Evolutionary conservation across 805 yeast genomes (phyloP).

Genomic region (Yueomyces sinensis): DNA sequence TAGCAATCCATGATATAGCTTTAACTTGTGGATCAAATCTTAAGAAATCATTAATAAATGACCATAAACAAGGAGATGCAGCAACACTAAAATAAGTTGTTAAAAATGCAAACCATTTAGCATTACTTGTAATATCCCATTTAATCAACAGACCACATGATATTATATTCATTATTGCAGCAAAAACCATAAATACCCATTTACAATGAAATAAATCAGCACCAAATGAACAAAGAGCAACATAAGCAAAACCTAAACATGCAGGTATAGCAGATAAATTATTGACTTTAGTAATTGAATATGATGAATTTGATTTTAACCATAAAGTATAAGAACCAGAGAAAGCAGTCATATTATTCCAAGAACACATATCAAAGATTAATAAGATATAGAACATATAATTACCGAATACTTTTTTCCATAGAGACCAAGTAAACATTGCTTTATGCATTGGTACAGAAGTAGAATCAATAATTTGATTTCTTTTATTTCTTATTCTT

Average conservation of each 20-base stretch:
- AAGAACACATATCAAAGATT: slow-evolving; percentile 43
- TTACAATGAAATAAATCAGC: slow-evolving; percentile 38
- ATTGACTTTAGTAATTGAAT: slow-evolving; percentile 32
- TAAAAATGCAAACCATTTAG: slow-evolving; percentile 55
- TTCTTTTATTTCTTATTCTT: slow-evolving; percentile 28
- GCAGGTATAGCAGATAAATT: slow-evolving; percentile 44
- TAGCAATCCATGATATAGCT: slow-evolving; percentile 42
- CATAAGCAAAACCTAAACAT: slow-evolving; percentile 41
- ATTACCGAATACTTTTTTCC: slow-evolving; percentile 39
- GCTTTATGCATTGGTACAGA: slow-evolving; percentile 16
- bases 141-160: slow-evolving; percentile 43
- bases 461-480: slow-evolving; percentile 21
- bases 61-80: slow-evolving; percentile 47
- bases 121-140: slow-evolving; percentile 44
- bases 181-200: slow-evolving; percentile 39
- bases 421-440: slow-evolving; percentile 28
- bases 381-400: slow-evolving; percentile 46
- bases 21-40: slow-evolving; percentile 43
- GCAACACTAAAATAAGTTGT: slow-evolving; percentile 51
- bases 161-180: slow-evolving; percentile 38
- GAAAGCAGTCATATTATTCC: slow-evolving; percentile 47
- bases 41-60: slow-evolving; percentile 44
- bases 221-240: slow-evolving; percentile 32
- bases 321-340: slow-evolving; percentile 49
- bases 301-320: slow-evolving; percentile 39